Conservation (phyloP, 306 rosid genomes). For the Dalbergia cultrata region DNA sequence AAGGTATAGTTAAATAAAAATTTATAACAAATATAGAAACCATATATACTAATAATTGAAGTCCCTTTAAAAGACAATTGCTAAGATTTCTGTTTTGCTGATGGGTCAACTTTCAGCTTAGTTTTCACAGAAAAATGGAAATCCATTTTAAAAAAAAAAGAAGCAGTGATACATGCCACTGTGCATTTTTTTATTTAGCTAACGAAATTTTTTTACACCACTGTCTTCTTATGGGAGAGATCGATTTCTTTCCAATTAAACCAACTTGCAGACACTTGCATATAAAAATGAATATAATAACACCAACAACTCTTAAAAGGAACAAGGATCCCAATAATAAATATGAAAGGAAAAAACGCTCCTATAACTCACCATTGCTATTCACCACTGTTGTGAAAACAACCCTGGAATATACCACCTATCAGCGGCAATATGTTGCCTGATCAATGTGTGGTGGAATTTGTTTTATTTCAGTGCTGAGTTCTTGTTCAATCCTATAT, state of each 20-base stretch:
- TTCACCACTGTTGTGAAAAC: constrained; percentile 54
- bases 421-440: constrained; percentile 93
- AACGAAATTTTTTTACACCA: background rate
- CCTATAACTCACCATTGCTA: constrained; percentile 52
- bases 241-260: background rate
- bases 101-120: background rate
- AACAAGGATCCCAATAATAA: constrained; percentile 26
- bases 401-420: constrained; percentile 51
- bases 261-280: background rate
- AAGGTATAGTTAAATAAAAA: background rate
- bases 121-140: constrained; percentile 10
- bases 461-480: constrained; percentile 96
- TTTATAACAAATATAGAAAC: background rate
- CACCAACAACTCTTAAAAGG: background rate
- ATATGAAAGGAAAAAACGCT: background rate
- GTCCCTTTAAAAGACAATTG: background rate
- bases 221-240: background rate
- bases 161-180: background rate
- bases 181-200: background rate
- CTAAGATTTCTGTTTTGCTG: background rate
- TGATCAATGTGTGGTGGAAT: constrained; percentile 98
- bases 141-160: background rate
- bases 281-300: background rate
- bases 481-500: constrained; percentile 98
- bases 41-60: background rate